A percentile compares a stretch with the other conserved stretches of the same genome.
Evolutionary conservation across 2,329 filamentous ascomycete genomes (phyloP).

Genomic region (Xenoacremonium recifei): DNA sequence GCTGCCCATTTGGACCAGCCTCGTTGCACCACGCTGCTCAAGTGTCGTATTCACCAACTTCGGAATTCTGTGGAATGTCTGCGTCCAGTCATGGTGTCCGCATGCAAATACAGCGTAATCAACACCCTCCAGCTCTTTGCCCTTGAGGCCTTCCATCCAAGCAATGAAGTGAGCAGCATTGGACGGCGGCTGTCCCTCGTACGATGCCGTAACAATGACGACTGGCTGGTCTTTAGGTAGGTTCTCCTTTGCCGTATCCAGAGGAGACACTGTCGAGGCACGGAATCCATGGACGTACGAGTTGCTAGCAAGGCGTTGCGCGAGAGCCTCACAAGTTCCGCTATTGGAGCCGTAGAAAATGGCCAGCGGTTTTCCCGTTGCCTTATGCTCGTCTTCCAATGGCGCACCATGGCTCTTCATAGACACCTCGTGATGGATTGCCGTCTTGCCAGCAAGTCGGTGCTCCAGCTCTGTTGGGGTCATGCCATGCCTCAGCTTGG

Average conservation of each 20-base stretch:
- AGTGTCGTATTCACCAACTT: constrained; percentile 58
- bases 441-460: constrained; percentile 36
- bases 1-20: constrained; percentile 46
- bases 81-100: constrained; percentile 55
- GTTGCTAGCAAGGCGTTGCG: constrained; percentile 59
- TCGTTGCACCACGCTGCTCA: constrained; percentile 30
- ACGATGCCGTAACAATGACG: constrained; percentile 67
- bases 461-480: constrained; percentile 47
- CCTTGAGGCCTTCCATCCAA: constrained; percentile 59
- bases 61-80: constrained; percentile 67
- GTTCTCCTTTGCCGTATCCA: constrained; percentile 62
- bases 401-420: constrained; percentile 1
- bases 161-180: constrained; percentile 68
- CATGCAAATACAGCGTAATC: constrained; percentile 70
- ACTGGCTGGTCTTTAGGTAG: constrained; percentile 61
- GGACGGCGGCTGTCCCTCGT: constrained; percentile 72
- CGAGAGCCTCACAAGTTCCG: constrained; percentile 71
- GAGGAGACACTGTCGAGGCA: constrained; percentile 48
- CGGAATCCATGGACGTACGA: constrained; percentile 59
- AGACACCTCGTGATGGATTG: constrained; percentile 6
- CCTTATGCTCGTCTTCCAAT: constrained; percentile 4
- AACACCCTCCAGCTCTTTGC: constrained; percentile 52
- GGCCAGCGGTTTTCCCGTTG: constrained; percentile 47
- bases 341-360: constrained; percentile 74
- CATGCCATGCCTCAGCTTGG: constrained; percentile 49